phyloP scores from a whole-genome alignment of 352 stramenopile genomes.

The Blastocystis sp. region DNA sequence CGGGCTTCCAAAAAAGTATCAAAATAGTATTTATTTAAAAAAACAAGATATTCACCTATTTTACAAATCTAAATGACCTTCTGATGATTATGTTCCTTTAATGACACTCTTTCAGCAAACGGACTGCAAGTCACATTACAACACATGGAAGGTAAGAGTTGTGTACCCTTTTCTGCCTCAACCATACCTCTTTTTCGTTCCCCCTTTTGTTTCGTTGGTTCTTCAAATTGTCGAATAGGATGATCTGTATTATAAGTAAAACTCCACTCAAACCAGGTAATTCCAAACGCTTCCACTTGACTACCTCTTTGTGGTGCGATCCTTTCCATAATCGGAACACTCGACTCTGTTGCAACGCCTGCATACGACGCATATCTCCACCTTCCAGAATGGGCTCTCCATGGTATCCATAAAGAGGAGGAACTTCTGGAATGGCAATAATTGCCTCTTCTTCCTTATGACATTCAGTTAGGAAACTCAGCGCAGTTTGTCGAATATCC shows the following conservation, averaged over 20 bases:
- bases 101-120: neutral
- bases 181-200: neutral
- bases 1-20: neutral
- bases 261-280: neutral
- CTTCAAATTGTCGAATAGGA: neutral
- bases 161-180: neutral
- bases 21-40: neutral
- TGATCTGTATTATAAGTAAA: neutral
- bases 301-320: neutral
- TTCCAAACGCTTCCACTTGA: neutral
- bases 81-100: neutral
- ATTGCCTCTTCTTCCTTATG: neutral
- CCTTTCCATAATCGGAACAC: neutral
- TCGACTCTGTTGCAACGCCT: neutral
- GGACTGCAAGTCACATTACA: neutral
- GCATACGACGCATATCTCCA: neutral
- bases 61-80: neutral
- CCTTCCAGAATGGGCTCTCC: neutral
- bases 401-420: slow-evolving; percentile 13
- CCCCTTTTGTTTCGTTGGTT: neutral
- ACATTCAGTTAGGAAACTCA: neutral
- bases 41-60: neutral
- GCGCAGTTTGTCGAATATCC: neutral
- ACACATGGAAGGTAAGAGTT: neutral
- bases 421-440: neutral